These are phyloP conservation scores for Kodamaea nitidulidarum DNA, from an alignment of 805 yeast species.

Conservation along the genomic window DNA sequence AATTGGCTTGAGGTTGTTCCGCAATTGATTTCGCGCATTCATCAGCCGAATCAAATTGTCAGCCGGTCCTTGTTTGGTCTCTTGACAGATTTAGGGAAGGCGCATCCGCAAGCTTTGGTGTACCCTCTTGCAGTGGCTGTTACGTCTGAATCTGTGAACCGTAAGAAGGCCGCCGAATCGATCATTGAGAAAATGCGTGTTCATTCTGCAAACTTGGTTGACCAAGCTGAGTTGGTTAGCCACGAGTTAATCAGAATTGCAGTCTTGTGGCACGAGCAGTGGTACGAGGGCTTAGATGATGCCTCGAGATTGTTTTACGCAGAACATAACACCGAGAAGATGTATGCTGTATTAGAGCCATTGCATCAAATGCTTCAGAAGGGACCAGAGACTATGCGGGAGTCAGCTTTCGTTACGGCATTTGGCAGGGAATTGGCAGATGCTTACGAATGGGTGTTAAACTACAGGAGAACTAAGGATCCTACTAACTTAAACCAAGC, in stretches of 20 bases:
- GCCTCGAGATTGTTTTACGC: slow-evolving; percentile 92
- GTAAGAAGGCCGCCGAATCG: slow-evolving; percentile 87
- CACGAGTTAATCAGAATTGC: slow-evolving; percentile 91
- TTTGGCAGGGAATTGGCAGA: slow-evolving; percentile 90
- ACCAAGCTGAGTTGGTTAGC: slow-evolving; percentile 92
- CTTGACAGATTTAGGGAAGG: slow-evolving; percentile 83
- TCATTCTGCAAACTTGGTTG: slow-evolving; percentile 80
- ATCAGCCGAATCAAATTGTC: slow-evolving; percentile 86
- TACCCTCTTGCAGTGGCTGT: slow-evolving; percentile 95
- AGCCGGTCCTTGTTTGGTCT: slow-evolving; percentile 75
- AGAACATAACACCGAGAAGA: slow-evolving; percentile 89
- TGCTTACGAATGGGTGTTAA: slow-evolving; percentile 90
- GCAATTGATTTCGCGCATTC: slow-evolving; percentile 92
- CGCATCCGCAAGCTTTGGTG: slow-evolving; percentile 95
- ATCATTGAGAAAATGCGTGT: slow-evolving; percentile 89
- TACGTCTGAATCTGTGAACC: slow-evolving; percentile 82
- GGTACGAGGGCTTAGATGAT: slow-evolving; percentile 97
- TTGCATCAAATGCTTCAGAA: slow-evolving; percentile 77
- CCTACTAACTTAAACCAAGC: slow-evolving; percentile 90
- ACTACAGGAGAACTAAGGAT: slow-evolving; percentile 81
- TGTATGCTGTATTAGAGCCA: slow-evolving; percentile 89
- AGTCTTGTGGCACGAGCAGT: slow-evolving; percentile 93
- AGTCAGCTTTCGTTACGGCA: slow-evolving; percentile 85
- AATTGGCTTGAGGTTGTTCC: slow-evolving; percentile 96
- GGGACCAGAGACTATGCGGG: slow-evolving; percentile 91